Conservation (phyloP, 164 flowering plant species). For the Tinospora cordifolia region DNA sequence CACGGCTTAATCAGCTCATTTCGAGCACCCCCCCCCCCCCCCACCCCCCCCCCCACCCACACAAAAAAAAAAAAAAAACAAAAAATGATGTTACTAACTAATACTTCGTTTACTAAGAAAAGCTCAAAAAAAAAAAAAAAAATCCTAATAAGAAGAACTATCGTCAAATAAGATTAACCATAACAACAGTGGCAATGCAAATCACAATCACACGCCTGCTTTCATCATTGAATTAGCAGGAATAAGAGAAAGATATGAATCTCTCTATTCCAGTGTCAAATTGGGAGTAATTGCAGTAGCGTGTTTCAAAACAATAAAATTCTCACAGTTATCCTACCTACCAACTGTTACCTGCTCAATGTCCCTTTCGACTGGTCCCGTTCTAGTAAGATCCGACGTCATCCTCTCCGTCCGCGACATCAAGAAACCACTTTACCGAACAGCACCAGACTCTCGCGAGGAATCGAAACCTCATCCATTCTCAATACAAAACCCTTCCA, state of each 20-base stretch:
- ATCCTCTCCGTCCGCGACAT: constrained; percentile 52
- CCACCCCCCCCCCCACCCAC: too few species aligned
- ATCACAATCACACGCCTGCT: too few species aligned
- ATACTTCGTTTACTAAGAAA: not conserved
- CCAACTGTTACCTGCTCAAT: constrained; percentile 59
- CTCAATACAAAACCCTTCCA: constrained; percentile 30
- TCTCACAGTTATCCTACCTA: not conserved
- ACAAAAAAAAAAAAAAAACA: not conserved
- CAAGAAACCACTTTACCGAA: constrained; percentile 13
- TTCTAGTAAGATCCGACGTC: constrained; percentile 56
- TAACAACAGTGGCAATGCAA: too few species aligned
- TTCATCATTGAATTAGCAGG: not conserved
- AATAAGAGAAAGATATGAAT: not conserved
- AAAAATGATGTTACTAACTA: not conserved
- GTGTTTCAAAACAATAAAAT: not conserved
- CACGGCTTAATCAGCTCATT: not conserved
- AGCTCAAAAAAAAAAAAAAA: not conserved
- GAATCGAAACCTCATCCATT: constrained; percentile 24
- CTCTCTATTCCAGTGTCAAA: not conserved
- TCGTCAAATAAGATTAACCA: not conserved
- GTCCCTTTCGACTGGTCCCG: constrained; percentile 69
- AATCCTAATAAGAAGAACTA: not conserved
- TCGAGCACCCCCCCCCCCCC: too few species aligned
- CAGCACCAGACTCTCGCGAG: constrained; percentile 15
- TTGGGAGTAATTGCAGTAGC: not conserved